Conservation (phyloP, 164 flowering plant genomes). For the Annona squamosa region DNA sequence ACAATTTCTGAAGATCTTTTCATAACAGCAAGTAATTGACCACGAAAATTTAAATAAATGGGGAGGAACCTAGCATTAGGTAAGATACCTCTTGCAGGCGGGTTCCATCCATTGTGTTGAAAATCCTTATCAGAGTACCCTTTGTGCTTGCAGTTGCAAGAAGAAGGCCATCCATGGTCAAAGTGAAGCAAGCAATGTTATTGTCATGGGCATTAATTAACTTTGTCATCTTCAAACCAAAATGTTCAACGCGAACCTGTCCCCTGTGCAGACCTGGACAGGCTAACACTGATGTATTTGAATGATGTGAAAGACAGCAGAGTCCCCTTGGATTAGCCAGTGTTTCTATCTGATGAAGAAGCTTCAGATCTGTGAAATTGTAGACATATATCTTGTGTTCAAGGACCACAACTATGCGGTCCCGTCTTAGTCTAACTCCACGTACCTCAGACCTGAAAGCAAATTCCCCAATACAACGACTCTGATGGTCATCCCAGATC, state of each 20-base stretch:
- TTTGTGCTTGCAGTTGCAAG: constrained; percentile 59
- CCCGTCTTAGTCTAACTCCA: constrained; percentile 47
- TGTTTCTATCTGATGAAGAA: constrained; percentile 51
- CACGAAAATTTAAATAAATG: neutral
- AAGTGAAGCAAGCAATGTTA: constrained; percentile 37
- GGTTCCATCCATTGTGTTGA: constrained; percentile 59
- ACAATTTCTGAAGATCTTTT: neutral
- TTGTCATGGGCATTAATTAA: constrained; percentile 46
- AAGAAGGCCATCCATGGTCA: constrained; percentile 55
- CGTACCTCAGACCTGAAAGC: constrained; percentile 52
- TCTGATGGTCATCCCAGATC: constrained; percentile 64
- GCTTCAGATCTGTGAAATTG: constrained; percentile 41
- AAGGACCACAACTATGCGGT: constrained; percentile 46
- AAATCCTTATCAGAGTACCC: constrained; percentile 53
- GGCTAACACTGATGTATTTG: constrained; percentile 45
- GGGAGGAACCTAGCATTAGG: neutral
- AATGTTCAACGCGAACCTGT: constrained; percentile 48
- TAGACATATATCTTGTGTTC: constrained; percentile 53
- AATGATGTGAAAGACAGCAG: constrained; percentile 49
- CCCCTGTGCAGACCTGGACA: constrained; percentile 49
- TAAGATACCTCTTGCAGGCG: constrained; percentile 49
- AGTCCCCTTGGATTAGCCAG: constrained; percentile 46
- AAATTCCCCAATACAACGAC: constrained; percentile 49
- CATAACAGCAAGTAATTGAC: neutral
- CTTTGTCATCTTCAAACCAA: constrained; percentile 45